phyloP scores from a whole-genome alignment of 1,139 yeast genomes.

The Nakaseomyces delphensis region DNA sequence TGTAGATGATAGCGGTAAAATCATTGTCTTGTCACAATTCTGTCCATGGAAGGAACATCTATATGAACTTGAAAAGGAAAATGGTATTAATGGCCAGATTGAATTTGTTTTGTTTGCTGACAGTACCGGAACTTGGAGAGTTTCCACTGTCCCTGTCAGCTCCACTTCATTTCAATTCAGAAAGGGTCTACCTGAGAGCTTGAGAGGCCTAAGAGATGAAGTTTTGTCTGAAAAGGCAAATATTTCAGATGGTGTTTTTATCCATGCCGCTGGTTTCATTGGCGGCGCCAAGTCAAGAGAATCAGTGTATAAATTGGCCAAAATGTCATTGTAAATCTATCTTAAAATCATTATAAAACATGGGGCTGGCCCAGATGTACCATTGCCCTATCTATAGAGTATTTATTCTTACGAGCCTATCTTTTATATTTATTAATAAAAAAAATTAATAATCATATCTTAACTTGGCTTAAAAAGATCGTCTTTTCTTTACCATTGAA shows the following conservation, averaged over 20 bases:
- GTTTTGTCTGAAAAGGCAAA: slow-evolving; percentile 65
- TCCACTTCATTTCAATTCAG: slow-evolving; percentile 76
- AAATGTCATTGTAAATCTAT: slow-evolving; percentile 33
- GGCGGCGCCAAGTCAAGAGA: slow-evolving; percentile 86
- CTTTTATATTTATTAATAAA: not conserved
- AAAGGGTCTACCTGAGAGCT: slow-evolving; percentile 75
- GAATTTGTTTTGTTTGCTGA: slow-evolving; percentile 78
- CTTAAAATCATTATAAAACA: too few species aligned
- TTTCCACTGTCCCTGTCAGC: slow-evolving; percentile 77
- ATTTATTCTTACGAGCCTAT: not conserved
- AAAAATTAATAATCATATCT: not conserved
- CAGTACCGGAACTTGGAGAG: slow-evolving; percentile 68
- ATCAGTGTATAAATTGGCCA: slow-evolving; percentile 72
- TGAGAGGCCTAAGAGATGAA: slow-evolving; percentile 93
- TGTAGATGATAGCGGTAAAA: slow-evolving; percentile 57
- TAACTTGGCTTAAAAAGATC: not conserved
- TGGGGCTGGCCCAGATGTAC: too few species aligned
- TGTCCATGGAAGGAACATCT: slow-evolving; percentile 96
- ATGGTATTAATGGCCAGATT: slow-evolving; percentile 44
- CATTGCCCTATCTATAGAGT: not conserved
- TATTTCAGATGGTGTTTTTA: slow-evolving; percentile 75
- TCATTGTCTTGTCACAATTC: slow-evolving; percentile 60
- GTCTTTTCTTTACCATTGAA: not conserved
- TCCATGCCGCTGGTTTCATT: slow-evolving; percentile 95
- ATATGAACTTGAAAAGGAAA: slow-evolving; percentile 61